These are phyloP conservation scores for Ceraceosorus guamensis DNA, from an alignment of 1,284 basidiomycete species.

Conservation along the genomic window DNA sequence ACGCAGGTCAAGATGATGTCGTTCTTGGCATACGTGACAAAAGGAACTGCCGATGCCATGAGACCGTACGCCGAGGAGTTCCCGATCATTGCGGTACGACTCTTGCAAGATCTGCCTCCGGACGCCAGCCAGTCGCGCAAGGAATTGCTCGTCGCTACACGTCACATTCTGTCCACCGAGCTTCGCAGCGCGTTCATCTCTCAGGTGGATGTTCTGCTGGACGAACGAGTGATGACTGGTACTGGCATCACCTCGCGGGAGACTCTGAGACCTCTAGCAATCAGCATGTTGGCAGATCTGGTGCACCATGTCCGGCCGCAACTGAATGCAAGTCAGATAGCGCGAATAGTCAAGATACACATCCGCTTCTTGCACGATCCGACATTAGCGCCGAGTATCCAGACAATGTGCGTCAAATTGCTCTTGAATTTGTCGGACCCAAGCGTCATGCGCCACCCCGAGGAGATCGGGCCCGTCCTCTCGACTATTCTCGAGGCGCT, in stretches of 20 bases:
- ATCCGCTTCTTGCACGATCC: constrained; percentile 85
- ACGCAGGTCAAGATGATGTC: constrained; percentile 83
- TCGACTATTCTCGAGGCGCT: constrained; percentile 73
- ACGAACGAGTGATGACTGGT: constrained; percentile 86
- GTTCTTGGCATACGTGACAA: constrained; percentile 82
- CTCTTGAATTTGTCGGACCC: constrained; percentile 83
- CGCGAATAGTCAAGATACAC: constrained; percentile 74
- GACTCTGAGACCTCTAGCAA: constrained; percentile 68
- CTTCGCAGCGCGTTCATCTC: constrained; percentile 73
- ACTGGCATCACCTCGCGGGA: constrained; percentile 71
- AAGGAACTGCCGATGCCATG: constrained; percentile 64
- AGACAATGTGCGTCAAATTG: constrained; percentile 88
- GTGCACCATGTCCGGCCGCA: constrained; percentile 85
- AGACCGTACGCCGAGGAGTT: constrained; percentile 74
- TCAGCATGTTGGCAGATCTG: constrained; percentile 83
- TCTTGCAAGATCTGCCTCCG: constrained; percentile 88
- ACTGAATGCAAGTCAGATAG: constrained; percentile 69
- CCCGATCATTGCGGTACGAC: constrained; percentile 70
- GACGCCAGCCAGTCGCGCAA: constrained; percentile 65
- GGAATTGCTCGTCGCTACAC: constrained; percentile 87
- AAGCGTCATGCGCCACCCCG: constrained; percentile 54
- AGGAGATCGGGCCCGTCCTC: constrained; percentile 62
- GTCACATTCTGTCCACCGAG: constrained; percentile 78
- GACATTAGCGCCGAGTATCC: constrained; percentile 70
- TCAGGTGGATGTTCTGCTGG: constrained; percentile 80